Conservation (phyloP, 257 asterid genomes). For the Solanum chiquidenum region DNA sequence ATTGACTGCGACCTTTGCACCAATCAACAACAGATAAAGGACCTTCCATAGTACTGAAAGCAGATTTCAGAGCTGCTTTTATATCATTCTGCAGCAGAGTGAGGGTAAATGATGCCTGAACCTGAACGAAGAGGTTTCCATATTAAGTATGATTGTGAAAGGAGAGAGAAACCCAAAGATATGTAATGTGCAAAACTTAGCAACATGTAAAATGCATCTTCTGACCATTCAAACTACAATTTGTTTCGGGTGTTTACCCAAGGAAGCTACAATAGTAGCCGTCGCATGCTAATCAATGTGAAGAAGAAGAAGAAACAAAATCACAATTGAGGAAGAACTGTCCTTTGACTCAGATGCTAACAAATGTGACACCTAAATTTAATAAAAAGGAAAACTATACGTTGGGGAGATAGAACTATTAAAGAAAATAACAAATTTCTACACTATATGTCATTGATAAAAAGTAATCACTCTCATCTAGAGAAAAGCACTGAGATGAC, state of each 20-base stretch:
- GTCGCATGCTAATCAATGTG: not conserved
- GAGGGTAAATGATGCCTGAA: constrained; percentile 73
- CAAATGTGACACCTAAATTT: not conserved
- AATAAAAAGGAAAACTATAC: not conserved
- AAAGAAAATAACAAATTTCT: not conserved
- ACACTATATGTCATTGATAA: not conserved
- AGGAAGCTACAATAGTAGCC: not conserved
- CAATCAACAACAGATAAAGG: constrained; percentile 86
- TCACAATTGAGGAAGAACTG: not conserved
- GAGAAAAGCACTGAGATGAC: not conserved
- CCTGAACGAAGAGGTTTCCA: constrained; percentile 40
- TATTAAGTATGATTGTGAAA: constrained; percentile 1
- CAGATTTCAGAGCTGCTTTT: constrained; percentile 84
- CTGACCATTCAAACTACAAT: not conserved
- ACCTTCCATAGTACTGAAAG: constrained; percentile 87
- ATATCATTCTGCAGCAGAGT: constrained; percentile 92
- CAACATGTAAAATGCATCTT: not conserved
- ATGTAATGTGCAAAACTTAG: not conserved
- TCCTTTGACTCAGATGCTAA: not conserved
- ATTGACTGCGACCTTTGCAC: constrained; percentile 89
- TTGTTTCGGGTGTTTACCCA: not conserved
- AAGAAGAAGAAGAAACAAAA: not conserved
- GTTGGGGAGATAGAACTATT: not conserved
- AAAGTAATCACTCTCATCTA: not conserved
- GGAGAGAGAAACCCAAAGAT: not conserved